Conservation (phyloP, 768 basidiomycete genomes). For the Panaeolus papilionaceus region DNA sequence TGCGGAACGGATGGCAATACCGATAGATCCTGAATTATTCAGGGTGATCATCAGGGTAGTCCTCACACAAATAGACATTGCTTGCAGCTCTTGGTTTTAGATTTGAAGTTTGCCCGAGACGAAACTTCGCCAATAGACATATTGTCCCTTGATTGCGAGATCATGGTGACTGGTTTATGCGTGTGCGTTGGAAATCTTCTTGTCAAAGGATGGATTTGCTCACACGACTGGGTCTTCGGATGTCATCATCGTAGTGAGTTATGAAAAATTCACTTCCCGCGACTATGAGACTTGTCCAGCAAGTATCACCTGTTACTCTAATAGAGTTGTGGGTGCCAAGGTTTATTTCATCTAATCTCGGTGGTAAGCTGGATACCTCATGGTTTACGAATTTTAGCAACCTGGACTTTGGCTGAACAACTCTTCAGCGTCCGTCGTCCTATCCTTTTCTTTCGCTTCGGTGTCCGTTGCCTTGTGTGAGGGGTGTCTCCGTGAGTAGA, state of each 20-base stretch:
- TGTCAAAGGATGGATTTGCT: not conserved
- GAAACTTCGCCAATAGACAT: not conserved
- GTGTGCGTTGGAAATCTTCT: not conserved
- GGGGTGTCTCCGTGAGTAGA: not conserved
- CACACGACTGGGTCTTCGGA: not conserved
- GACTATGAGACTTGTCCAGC: not conserved
- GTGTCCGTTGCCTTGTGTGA: not conserved
- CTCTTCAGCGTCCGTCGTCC: not conserved
- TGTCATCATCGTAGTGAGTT: conserved; percentile 6
- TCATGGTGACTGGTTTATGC: not conserved
- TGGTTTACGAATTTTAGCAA: not conserved
- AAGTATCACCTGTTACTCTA: not conserved
- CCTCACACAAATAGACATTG: conserved; percentile 26
- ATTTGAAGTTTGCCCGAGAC: not conserved
- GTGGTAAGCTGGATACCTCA: conserved; percentile 2
- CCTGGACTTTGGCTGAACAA: not conserved
- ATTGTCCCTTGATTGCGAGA: not conserved
- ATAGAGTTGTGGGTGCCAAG: conserved; percentile 1
- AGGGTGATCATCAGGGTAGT: conserved; percentile 24
- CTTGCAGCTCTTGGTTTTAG: conserved; percentile 19
- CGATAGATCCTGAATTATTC: conserved; percentile 17
- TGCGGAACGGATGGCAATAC: conserved; percentile 24
- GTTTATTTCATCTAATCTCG: conserved; percentile 7
- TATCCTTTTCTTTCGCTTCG: not conserved
- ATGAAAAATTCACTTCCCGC: not conserved